A percentile compares a stretch with the other conserved stretches of the same genome.
Evolutionary conservation across 257 asterid species (phyloP).

Genomic region (Handroanthus guayacan): DNA sequence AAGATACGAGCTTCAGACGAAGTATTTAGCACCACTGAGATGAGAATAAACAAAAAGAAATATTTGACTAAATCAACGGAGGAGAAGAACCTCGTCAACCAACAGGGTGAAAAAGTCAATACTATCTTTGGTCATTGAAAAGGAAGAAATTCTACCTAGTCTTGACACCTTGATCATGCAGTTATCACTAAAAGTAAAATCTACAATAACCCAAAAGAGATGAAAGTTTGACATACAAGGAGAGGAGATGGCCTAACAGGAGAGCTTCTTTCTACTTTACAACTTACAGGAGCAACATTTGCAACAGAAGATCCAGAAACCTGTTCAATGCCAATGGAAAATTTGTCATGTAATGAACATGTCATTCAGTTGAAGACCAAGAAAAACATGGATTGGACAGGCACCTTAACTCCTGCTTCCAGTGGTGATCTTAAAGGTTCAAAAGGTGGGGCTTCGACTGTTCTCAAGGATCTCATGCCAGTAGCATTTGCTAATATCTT

Average conservation of each 20-base stretch:
- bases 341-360: constrained; percentile 20
- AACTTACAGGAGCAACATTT: constrained; percentile 74
- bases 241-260: constrained; percentile 92
- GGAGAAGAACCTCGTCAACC: background rate
- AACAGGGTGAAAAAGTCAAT: background rate
- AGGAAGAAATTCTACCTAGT: constrained; percentile 16
- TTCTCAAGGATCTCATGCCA: constrained; percentile 83
- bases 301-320: constrained; percentile 81
- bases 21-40: background rate
- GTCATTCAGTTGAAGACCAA: constrained; percentile 29
- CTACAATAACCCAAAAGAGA: constrained; percentile 23
- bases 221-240: constrained; percentile 59
- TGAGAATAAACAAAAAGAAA: background rate
- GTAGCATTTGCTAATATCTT: constrained; percentile 84
- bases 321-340: constrained; percentile 51
- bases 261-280: constrained; percentile 95
- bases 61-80: constrained; percentile 3
- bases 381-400: constrained; percentile 24
- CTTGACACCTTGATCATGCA: constrained; percentile 24
- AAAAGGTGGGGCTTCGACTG: constrained; percentile 75
- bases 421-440: constrained; percentile 81
- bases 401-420: constrained; percentile 87
- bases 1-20: constrained; percentile 13
- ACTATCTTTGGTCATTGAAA: background rate
- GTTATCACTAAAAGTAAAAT: constrained; percentile 20